Base-by-base conservation (phyloP, 306 rosid genomes). In the Dicorynia guianensis region DNA sequence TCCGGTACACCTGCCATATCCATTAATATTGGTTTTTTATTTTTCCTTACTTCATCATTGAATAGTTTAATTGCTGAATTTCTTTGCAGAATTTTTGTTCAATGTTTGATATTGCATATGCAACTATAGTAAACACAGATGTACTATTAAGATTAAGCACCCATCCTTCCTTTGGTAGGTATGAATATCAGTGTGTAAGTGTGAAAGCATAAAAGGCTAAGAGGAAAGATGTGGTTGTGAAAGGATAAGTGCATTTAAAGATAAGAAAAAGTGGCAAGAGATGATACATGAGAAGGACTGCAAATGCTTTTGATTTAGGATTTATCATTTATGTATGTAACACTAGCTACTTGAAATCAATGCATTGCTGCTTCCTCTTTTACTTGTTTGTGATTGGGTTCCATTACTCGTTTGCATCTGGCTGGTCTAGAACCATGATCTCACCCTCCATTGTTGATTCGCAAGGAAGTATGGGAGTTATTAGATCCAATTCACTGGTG, bases 1-100 rank as follows among this genome's bases (percentile, higher is more conserved):
- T 76, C 98, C 97, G 92, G 98, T 93, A 91, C 67, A 67, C 71
- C 44, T 74, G 67, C 80, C 39, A 71, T 66, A 46, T 56, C 76
- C 75, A 15, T 44, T 60, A 77, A 39, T 50, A 54, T 40, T 77
- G 19, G 13, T 17, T 20, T 60, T 35, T n/a, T 38, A n/a, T n/a
- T n/a, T n/a, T 59, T 20, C 17, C 43, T 15, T 18, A 36, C 38
- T 49, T 48, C 18, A 18, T 57, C 33, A 63, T 50, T 56, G 64
- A 19, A 47, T 47, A 7, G 17, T 13, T 72, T 72, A 73, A 15
- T 63, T 71, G 78, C 38, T 71, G 52, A 33, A 71, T 50, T 59
- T 33, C 52, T 15, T 0, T 59, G 25, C 55, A 59, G 63, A 65
- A 57, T 48, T 47, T 34, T 8, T 9, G 17, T 56, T 11, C 39